A percentile compares a stretch with the other conserved stretches of the same genome.
phyloP scores from a whole-genome alignment of 331 rosid genomes.

The Saraca asoca region DNA sequence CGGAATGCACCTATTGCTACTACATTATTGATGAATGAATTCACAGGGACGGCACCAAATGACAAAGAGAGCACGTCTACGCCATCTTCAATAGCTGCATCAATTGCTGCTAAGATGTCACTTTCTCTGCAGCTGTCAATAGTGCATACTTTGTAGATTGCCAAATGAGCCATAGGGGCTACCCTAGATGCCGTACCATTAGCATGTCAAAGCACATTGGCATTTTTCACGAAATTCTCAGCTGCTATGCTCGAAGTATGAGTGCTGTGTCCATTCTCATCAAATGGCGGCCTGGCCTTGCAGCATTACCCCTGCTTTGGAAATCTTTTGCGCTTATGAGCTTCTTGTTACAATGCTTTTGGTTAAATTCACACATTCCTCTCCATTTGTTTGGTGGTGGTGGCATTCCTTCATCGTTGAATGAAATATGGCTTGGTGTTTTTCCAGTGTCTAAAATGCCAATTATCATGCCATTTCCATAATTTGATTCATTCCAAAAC shows the following conservation, averaged over 20 bases:
- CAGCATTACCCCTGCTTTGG: conserved; percentile 40
- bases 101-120: conserved; percentile 28
- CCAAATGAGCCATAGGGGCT: conserved; percentile 50
- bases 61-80: conserved; percentile 57
- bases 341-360: conserved; percentile 39
- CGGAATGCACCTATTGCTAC: conserved; percentile 46
- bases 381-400: conserved; percentile 57
- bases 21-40: conserved; percentile 28
- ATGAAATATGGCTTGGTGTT: conserved; percentile 49
- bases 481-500: conserved; percentile 42
- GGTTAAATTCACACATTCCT: conserved; percentile 47
- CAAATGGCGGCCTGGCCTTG: conserved; percentile 38
- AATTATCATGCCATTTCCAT: conserved; percentile 49
- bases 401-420: conserved; percentile 23
- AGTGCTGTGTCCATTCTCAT: conserved; percentile 45
- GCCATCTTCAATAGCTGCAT: conserved; percentile 40
- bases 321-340: not conserved
- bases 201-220: conserved; percentile 36
- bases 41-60: conserved; percentile 28
- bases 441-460: conserved; percentile 51
- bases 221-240: conserved; percentile 34
- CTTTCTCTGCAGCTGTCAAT: conserved; percentile 10
- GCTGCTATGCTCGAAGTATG: conserved; percentile 52
- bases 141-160: conserved; percentile 42
- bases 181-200: conserved; percentile 47